These are phyloP conservation scores for Jaenimonas drosophilae DNA, from an alignment of 208 protist genomes.

Conservation along the genomic window DNA sequence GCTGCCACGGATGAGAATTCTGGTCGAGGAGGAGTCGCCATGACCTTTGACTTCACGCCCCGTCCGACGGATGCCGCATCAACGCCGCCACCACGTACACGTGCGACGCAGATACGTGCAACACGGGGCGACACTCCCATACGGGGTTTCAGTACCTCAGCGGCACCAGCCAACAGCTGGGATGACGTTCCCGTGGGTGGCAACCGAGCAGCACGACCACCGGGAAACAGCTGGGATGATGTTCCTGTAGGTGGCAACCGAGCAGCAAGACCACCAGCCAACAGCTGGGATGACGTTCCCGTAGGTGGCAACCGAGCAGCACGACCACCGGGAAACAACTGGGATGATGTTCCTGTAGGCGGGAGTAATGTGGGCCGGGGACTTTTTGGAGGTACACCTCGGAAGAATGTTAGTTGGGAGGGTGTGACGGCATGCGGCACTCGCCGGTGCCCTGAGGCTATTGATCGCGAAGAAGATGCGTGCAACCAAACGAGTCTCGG, in stretches of 20 bases:
- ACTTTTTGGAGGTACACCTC: no score
- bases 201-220: neutral
- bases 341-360: slow-evolving; percentile 5
- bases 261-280: neutral
- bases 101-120: neutral
- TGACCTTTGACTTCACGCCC: slow-evolving; percentile 13
- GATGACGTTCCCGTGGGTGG: slow-evolving; percentile 6
- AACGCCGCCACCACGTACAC: neutral
- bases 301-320: slow-evolving; percentile 1
- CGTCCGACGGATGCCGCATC: neutral
- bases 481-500: no score
- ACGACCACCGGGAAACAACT: neutral
- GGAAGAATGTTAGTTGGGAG: no score
- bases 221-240: neutral
- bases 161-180: slow-evolving; percentile 2
- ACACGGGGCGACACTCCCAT: no score
- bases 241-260: neutral
- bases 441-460: neutral
- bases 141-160: no score
- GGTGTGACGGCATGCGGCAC: no score
- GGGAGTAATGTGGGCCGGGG: no score
- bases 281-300: slow-evolving; percentile 1
- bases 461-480: slow-evolving; percentile 1
- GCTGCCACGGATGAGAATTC: no score
- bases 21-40: slow-evolving; percentile 23